These are phyloP conservation scores for Penicillium sp. DNA, from an alignment of 2,329 filamentous ascomycete genomes.

Conservation along the genomic window DNA sequence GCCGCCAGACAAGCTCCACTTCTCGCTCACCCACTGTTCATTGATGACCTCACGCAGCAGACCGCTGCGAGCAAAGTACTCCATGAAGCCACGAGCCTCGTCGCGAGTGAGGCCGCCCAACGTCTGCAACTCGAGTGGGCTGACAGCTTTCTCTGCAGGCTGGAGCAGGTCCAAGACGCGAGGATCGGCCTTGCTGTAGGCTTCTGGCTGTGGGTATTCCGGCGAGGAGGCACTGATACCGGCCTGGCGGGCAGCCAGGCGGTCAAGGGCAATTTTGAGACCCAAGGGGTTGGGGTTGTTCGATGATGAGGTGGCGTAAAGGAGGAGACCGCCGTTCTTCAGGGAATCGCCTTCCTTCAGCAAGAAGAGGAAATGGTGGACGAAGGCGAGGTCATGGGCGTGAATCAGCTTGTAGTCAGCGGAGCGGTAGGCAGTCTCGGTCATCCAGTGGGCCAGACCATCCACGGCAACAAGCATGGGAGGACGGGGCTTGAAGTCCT, in stretches of 20 bases:
- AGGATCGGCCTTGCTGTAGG: slow-evolving; percentile 53
- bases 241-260: slow-evolving; percentile 46
- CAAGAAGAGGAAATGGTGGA: slow-evolving; percentile 71
- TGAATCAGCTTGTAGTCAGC: slow-evolving; percentile 73
- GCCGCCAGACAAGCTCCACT: slow-evolving; percentile 78
- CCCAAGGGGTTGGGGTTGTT: slow-evolving; percentile 65
- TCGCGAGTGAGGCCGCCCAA: slow-evolving; percentile 68
- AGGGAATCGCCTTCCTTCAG: slow-evolving; percentile 50
- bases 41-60: slow-evolving; percentile 69
- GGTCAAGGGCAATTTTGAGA: slow-evolving; percentile 65
- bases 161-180: slow-evolving; percentile 50
- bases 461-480: slow-evolving; percentile 75
- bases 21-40: slow-evolving; percentile 70
- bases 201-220: slow-evolving; percentile 48
- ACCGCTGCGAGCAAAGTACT: slow-evolving; percentile 90
- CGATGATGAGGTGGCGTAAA: slow-evolving; percentile 71
- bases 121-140: slow-evolving; percentile 49
- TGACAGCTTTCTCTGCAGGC: slow-evolving; percentile 28
- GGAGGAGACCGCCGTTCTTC: slow-evolving; percentile 73
- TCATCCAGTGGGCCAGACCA: slow-evolving; percentile 78
- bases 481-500: slow-evolving; percentile 50
- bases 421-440: slow-evolving; percentile 69
- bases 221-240: slow-evolving; percentile 37
- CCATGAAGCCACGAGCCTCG: slow-evolving; percentile 77
- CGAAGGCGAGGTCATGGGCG: slow-evolving; percentile 75